Evolutionary conservation across 148 eudicot genomes (phyloP), one percentile per base, ranked within the genome.

Genomic region (Linanthus parryae): DNA sequence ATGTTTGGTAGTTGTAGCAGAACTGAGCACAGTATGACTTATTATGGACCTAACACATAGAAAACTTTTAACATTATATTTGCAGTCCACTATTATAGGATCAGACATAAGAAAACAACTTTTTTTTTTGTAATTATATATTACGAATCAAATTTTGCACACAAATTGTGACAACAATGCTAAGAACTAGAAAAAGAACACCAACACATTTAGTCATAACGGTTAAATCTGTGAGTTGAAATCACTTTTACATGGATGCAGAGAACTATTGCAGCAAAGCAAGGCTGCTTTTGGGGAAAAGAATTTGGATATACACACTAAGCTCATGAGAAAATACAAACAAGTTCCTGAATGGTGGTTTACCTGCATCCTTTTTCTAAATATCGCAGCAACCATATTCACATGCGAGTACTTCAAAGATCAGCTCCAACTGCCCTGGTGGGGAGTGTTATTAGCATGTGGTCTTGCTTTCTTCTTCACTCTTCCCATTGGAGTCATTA

Each of bases 331-430:
- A 55, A 62, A 43, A 36, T 81, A 81, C 68, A 71, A 77, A 53
- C 76, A 77, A 61, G 78, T 81, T 19, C 87, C 87, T 8, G 68
- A 71, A 52, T 81, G 80, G 80, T 81, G 82, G 87, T 81, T 81
- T 49, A 29, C 42, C 7, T 52, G 69, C 56, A 67, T 81, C 59
- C 74, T 77, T 15, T 4, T 71, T 16, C 8, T 65, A 14, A 70
- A 68, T 55, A 58, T 71, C 30, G 59, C 44, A 7, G 59, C 60
- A 15, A 52, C 75, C 9, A 14, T 77, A 25, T 41, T 64, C 19
- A 35, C 58, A 11, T 67, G 76, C 16, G 65, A 73, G 37, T 55
- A 11, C 35, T 31, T 31, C 35, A 11, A 11, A 31, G 11, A 31
- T 5, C 35, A 31, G 35, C 11, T 31, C 7, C 35, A 31, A 11